Percentiles rank a stretch among this genome's conserved stretches.
Evolutionary conservation across 352 stramenopile genomes (phyloP).

Genomic region (Phytopythium cucurbitacearum): DNA sequence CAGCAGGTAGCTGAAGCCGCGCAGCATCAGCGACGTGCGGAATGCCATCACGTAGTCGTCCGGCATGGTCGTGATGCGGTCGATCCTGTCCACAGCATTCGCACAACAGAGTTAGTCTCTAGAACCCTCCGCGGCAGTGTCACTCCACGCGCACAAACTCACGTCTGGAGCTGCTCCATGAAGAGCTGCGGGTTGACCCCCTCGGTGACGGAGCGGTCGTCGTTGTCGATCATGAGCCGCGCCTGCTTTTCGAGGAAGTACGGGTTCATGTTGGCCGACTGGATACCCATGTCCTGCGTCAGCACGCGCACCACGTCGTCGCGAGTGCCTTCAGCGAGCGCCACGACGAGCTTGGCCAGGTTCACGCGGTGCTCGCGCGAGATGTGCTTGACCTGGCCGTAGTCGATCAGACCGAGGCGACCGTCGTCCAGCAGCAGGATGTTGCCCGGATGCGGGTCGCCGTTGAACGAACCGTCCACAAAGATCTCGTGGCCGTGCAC

Average conservation of each 20-base stretch:
- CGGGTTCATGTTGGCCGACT: slow-evolving; percentile 68
- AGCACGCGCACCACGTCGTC: slow-evolving; percentile 77
- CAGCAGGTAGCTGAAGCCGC: slow-evolving; percentile 80
- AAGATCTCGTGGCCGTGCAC: slow-evolving; percentile 93
- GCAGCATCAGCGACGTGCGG: slow-evolving; percentile 77
- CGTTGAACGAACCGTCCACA: slow-evolving; percentile 90
- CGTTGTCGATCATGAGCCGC: slow-evolving; percentile 85
- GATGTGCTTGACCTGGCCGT: slow-evolving; percentile 90
- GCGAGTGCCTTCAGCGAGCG: slow-evolving; percentile 61
- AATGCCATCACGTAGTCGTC: slow-evolving; percentile 89
- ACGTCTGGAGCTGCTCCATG: slow-evolving; percentile 80
- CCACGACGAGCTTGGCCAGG: slow-evolving; percentile 82
- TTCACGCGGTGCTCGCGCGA: slow-evolving; percentile 55
- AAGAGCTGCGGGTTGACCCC: slow-evolving; percentile 86
- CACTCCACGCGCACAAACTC: slow-evolving; percentile 15
- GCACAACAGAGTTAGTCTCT: slow-evolving; percentile 2
- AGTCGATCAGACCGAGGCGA: slow-evolving; percentile 89
- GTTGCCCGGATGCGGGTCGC: slow-evolving; percentile 89
- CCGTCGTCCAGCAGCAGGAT: slow-evolving; percentile 89
- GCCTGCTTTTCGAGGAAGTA: slow-evolving; percentile 85
- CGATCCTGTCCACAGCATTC: slow-evolving; percentile 35
- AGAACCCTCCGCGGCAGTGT: not conserved
- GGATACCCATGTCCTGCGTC: slow-evolving; percentile 74
- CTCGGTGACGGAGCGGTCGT: slow-evolving; percentile 73
- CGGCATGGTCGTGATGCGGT: slow-evolving; percentile 75